Conservation (phyloP, 75 land plant species). For the Pinus albicaulis region DNA sequence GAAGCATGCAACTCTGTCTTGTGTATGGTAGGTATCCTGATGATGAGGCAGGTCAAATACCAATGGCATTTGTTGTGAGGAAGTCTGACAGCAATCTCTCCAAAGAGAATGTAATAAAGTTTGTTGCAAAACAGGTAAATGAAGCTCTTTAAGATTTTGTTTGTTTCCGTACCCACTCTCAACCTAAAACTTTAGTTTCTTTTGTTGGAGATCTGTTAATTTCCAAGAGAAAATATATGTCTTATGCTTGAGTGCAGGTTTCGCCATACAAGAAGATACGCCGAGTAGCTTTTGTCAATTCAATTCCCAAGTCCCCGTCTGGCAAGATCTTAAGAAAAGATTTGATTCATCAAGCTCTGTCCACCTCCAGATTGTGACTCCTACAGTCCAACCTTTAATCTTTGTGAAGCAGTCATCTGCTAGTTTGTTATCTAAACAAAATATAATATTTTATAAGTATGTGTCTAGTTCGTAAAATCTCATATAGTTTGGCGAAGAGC, state of each 20-base stretch:
- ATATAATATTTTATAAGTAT: too few relatives aligned
- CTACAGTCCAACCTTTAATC: too few relatives aligned
- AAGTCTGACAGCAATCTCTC: slow-evolving; percentile 15
- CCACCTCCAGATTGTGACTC: slow-evolving; percentile 8
- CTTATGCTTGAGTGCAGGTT: slow-evolving; percentile 34
- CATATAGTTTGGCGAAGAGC: too few relatives aligned
- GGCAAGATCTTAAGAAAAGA: slow-evolving; percentile 84
- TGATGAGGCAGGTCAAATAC: slow-evolving; percentile 49
- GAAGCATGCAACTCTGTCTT: too few relatives aligned
- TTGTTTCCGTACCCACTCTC: background rate
- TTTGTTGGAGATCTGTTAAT: background rate
- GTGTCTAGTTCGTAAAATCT: too few relatives aligned
- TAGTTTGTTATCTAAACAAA: too few relatives aligned
- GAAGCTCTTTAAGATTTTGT: background rate
- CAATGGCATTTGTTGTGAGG: slow-evolving; percentile 48
- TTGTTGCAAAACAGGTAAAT: slow-evolving; percentile 41
- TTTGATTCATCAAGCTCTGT: slow-evolving; percentile 39
- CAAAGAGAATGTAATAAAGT: slow-evolving; percentile 26
- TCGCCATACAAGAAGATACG: slow-evolving; percentile 76
- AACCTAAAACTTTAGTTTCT: background rate
- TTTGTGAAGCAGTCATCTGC: too few relatives aligned
- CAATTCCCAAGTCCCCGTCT: slow-evolving; percentile 63
- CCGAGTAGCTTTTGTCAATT: slow-evolving; percentile 44
- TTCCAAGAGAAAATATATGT: background rate
- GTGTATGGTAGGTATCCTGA: slow-evolving; percentile 32